Percentiles rank a stretch among this genome's conserved stretches.
Evolutionary conservation across 495 filamentous ascomycete species (phyloP).

Genomic region (Niebla homalea): DNA sequence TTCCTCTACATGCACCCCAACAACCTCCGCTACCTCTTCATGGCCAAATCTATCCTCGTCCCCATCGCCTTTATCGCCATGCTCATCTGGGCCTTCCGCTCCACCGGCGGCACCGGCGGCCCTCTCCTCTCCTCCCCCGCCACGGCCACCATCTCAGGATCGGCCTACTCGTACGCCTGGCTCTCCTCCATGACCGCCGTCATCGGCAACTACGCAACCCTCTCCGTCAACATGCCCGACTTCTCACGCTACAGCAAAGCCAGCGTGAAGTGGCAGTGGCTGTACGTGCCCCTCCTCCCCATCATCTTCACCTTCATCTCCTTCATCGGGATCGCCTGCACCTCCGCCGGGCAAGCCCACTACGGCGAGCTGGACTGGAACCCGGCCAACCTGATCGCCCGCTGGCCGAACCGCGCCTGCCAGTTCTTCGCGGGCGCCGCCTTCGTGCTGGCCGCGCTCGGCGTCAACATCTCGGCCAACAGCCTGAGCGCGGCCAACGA

Average conservation of each 20-base stretch:
- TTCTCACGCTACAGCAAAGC: slow-evolving; percentile 36
- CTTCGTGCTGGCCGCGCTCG: slow-evolving; percentile 33
- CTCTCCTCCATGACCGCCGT: slow-evolving; percentile 33
- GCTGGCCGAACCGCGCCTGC: slow-evolving; percentile 37
- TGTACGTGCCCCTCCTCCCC: slow-evolving; percentile 36
- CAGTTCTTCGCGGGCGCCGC: slow-evolving; percentile 37
- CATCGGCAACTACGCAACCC: slow-evolving; percentile 31
- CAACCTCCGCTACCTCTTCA: slow-evolving; percentile 32
- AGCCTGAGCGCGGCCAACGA: slow-evolving; percentile 53
- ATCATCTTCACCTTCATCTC: slow-evolving; percentile 37
- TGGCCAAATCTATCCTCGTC: slow-evolving; percentile 32
- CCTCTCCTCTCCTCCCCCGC: slow-evolving; percentile 8
- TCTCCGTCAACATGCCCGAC: slow-evolving; percentile 28
- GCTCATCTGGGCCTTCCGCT: slow-evolving; percentile 34
- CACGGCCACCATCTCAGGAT: slow-evolving; percentile 23
- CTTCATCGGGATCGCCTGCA: slow-evolving; percentile 36
- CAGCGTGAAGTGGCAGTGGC: slow-evolving; percentile 30
- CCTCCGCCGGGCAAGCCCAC: slow-evolving; percentile 30
- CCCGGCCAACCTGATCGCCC: slow-evolving; percentile 29
- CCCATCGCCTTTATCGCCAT: slow-evolving; percentile 35
- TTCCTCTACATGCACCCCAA: slow-evolving; percentile 36
- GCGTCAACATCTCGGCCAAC: slow-evolving; percentile 52
- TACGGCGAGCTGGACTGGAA: slow-evolving; percentile 34
- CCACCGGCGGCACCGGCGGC: slow-evolving; percentile 11
- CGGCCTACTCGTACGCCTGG: slow-evolving; percentile 31